phyloP scores from a whole-genome alignment of 371 early-diverging fungal genomes.

The Rhizopus sp. region DNA sequence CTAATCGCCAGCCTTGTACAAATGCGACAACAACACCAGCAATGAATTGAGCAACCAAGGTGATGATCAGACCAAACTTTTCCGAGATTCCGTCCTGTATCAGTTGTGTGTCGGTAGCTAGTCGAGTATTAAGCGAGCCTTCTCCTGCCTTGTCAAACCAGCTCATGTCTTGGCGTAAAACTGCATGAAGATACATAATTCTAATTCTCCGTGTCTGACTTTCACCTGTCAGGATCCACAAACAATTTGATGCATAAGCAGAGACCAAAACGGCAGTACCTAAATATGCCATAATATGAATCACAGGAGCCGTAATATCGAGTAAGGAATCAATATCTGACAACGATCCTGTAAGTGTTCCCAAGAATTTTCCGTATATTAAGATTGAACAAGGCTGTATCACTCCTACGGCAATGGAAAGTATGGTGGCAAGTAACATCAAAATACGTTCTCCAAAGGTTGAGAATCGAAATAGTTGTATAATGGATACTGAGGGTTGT shows the following conservation, averaged over 20 bases:
- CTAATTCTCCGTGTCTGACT: constrained; percentile 45
- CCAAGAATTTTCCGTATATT: constrained; percentile 37
- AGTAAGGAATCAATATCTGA: constrained; percentile 12
- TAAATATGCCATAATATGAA: constrained; percentile 36
- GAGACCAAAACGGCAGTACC: constrained; percentile 33
- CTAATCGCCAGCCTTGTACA: constrained; percentile 75
- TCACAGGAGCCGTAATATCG: constrained; percentile 18
- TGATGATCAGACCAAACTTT: constrained; percentile 75
- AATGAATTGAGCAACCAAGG: constrained; percentile 43
- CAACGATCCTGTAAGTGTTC: background rate
- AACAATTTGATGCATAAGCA: constrained; percentile 33
- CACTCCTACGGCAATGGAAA: constrained; percentile 33
- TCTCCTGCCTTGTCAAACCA: constrained; percentile 79
- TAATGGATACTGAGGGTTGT: constrained; percentile 26
- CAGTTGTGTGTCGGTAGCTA: constrained; percentile 72
- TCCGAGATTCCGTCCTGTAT: constrained; percentile 86
- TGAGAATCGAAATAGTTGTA: constrained; percentile 41
- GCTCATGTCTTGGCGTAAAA: constrained; percentile 82
- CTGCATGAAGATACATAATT: constrained; percentile 59
- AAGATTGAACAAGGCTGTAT: constrained; percentile 41
- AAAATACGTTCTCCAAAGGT: constrained; percentile 21
- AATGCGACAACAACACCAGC: constrained; percentile 54
- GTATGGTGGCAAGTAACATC: constrained; percentile 26
- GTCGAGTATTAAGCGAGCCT: constrained; percentile 70
- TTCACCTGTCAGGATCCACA: constrained; percentile 41